phyloP scores from a whole-genome alignment of 192 early-diverging fungal genomes.

The Coemansia pectinata region DNA sequence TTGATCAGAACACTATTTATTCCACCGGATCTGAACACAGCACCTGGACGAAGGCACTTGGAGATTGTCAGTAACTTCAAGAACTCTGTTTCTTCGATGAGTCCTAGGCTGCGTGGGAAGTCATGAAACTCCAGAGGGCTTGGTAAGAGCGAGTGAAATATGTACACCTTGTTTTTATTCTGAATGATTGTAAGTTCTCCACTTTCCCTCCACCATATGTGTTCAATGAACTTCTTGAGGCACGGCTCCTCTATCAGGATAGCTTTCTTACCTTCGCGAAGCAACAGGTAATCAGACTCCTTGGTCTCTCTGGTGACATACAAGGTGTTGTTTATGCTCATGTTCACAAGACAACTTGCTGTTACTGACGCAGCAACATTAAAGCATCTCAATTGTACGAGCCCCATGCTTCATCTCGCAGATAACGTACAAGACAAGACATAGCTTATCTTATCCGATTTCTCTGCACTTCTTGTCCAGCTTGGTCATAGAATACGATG shows the following conservation, averaged over 20 bases:
- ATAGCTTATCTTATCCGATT: too few relatives aligned
- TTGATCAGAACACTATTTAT: not conserved
- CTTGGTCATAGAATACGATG: too few relatives aligned
- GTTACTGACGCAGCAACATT: too few relatives aligned
- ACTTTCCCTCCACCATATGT: not conserved
- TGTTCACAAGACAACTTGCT: too few relatives aligned
- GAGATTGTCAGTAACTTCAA: not conserved
- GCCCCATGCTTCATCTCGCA: too few relatives aligned
- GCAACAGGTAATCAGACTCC: not conserved
- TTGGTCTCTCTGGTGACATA: not conserved
- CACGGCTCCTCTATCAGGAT: not conserved
- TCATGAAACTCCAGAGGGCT: not conserved
- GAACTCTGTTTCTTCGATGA: not conserved
- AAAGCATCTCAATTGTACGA: too few relatives aligned
- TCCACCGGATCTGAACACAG: not conserved
- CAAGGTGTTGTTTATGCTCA: not conserved
- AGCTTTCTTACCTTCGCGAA: not conserved
- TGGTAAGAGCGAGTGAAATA: not conserved
- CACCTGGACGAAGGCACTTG: not conserved
- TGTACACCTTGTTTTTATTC: not conserved
- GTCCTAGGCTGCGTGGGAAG: not conserved
- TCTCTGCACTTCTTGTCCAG: too few relatives aligned
- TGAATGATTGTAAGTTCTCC: not conserved
- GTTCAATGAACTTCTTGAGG: too few relatives aligned
- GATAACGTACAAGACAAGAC: too few relatives aligned